Conservation (phyloP, 306 rosid species). For the Ammopiptanthus mongolicus region DNA sequence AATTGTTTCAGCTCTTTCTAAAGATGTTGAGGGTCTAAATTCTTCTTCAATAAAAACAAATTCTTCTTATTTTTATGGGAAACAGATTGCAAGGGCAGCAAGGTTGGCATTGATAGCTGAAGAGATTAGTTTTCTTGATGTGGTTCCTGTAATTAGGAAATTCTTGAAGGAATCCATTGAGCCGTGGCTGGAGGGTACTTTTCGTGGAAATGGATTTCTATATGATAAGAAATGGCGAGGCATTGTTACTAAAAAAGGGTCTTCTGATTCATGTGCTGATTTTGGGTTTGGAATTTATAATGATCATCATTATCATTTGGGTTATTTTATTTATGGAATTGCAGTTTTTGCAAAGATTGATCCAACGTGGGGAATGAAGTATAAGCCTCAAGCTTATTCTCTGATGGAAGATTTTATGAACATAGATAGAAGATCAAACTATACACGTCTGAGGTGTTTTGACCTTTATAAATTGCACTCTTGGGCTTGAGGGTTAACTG, state of each 20-base stretch:
- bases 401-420: slow-evolving; percentile 53
- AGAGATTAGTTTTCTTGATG: slow-evolving; percentile 47
- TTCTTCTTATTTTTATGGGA: slow-evolving; percentile 48
- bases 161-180: slow-evolving; percentile 58
- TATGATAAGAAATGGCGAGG: slow-evolving; percentile 77
- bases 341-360: slow-evolving; percentile 63
- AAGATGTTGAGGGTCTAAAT: slow-evolving; percentile 45
- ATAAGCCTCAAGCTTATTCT: slow-evolving; percentile 51
- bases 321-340: slow-evolving; percentile 60
- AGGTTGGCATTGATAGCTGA: slow-evolving; percentile 82
- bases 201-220: slow-evolving; percentile 53
- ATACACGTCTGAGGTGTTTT: slow-evolving; percentile 56
- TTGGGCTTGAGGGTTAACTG: slow-evolving; percentile 61
- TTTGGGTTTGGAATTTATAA: slow-evolving; percentile 63
- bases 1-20: slow-evolving; percentile 42
- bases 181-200: slow-evolving; percentile 72
- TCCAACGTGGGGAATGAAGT: slow-evolving; percentile 59
- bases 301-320: slow-evolving; percentile 57
- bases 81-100: slow-evolving; percentile 64
- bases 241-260: slow-evolving; percentile 49
- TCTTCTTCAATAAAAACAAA: slow-evolving; percentile 19
- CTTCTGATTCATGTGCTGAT: slow-evolving; percentile 45
- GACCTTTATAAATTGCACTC: slow-evolving; percentile 61
- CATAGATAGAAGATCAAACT: slow-evolving; percentile 30
- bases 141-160: slow-evolving; percentile 42